These are phyloP conservation scores for Candida jianshihensis DNA, from an alignment of 805 yeast genomes.

Conservation along the genomic window DNA sequence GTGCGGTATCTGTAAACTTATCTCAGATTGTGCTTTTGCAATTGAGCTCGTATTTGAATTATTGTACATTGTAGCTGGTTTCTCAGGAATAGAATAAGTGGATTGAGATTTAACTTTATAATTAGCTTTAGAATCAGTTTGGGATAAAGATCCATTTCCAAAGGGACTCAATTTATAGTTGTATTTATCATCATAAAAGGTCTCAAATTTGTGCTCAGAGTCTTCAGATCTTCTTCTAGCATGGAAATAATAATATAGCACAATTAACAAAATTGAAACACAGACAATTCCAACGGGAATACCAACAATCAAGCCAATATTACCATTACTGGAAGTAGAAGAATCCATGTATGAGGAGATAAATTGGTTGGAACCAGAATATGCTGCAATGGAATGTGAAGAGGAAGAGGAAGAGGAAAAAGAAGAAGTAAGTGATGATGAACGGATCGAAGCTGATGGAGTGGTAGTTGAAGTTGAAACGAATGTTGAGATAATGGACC, in stretches of 20 bases:
- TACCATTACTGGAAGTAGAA: slow-evolving; percentile 4
- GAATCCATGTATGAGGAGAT: neutral
- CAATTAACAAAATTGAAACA: slow-evolving; percentile 6
- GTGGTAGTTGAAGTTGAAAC: neutral
- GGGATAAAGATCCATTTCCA: slow-evolving; percentile 4
- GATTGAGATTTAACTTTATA: slow-evolving; percentile 9
- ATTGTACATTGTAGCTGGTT: neutral
- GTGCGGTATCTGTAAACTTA: slow-evolving; percentile 15
- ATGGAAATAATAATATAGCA: slow-evolving; percentile 11
- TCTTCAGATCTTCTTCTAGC: slow-evolving; percentile 3
- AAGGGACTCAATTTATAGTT: slow-evolving; percentile 15
- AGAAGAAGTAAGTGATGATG: neutral
- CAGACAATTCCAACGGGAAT: slow-evolving; percentile 20
- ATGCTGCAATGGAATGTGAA: neutral
- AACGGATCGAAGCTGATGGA: neutral
- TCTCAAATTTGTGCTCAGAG: slow-evolving; percentile 8
- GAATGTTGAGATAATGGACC: slow-evolving; percentile 2
- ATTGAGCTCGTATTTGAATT: neutral
- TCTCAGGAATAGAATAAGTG: neutral
- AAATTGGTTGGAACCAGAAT: neutral
- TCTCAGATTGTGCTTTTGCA: slow-evolving; percentile 7
- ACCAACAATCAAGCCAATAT: slow-evolving; percentile 19
- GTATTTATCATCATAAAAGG: slow-evolving; percentile 19
- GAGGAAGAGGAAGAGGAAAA: neutral
- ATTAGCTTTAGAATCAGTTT: slow-evolving; percentile 9